Percentiles rank a stretch among this genome's conserved stretches.
Conservation (phyloP, 371 early-diverging fungal genomes). For the Rhizopus arrhizus region DNA sequence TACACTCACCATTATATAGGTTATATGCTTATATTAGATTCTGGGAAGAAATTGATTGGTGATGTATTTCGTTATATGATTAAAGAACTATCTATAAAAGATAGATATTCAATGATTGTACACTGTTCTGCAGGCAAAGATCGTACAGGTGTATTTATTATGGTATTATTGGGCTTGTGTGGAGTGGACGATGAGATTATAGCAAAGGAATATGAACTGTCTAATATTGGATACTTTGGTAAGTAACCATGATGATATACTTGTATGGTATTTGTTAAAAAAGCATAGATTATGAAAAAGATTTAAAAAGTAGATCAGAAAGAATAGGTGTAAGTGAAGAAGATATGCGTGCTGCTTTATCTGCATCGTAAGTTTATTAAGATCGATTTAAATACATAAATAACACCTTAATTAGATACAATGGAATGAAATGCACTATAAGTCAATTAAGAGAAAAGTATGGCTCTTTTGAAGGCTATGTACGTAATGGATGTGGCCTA, state of each 20-base stretch:
- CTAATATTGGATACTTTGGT: slow-evolving; percentile 41
- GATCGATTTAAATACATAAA: neutral
- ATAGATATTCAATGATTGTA: slow-evolving; percentile 56
- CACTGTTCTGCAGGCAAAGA: slow-evolving; percentile 90
- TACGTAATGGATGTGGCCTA: slow-evolving; percentile 28
- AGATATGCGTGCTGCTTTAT: slow-evolving; percentile 38
- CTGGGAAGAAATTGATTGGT: slow-evolving; percentile 24
- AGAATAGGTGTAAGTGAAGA: slow-evolving; percentile 31
- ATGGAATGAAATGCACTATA: slow-evolving; percentile 34
- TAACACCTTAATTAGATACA: slow-evolving; percentile 13
- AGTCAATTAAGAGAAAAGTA: slow-evolving; percentile 24
- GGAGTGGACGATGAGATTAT: slow-evolving; percentile 75
- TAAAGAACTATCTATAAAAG: slow-evolving; percentile 10
- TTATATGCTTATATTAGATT: slow-evolving; percentile 24
- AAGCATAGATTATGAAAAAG: slow-evolving; percentile 19
- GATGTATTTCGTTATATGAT: slow-evolving; percentile 27
- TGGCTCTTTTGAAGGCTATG: slow-evolving; percentile 42
- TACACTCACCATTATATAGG: neutral
- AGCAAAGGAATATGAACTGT: slow-evolving; percentile 69
- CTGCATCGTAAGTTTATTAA: slow-evolving; percentile 36
- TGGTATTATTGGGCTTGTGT: slow-evolving; percentile 66
- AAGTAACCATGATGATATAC: slow-evolving; percentile 3
- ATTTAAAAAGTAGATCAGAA: slow-evolving; percentile 15
- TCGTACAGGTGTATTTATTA: slow-evolving; percentile 77
- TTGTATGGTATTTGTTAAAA: neutral